Percentiles rank a stretch among this genome's conserved stretches.
phyloP scores from a whole-genome alignment of 2,329 filamentous ascomycete genomes.

The Corynespora cassiicola region DNA sequence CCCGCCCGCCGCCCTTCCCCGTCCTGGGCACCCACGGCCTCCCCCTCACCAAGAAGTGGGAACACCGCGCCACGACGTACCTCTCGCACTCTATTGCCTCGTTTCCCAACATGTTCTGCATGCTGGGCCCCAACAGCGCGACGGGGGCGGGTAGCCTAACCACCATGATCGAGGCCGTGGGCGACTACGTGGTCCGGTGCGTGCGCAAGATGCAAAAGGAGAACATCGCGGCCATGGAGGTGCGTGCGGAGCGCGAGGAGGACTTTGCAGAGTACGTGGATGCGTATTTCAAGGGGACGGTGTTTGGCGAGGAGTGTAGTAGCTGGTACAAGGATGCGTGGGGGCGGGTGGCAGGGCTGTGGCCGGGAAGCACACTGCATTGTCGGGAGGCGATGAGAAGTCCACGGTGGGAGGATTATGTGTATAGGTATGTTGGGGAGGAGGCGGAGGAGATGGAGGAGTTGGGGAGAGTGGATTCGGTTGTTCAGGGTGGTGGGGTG shows the following conservation, averaged over 20 bases:
- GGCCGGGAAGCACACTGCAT: constrained; percentile 25
- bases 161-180: constrained; percentile 43
- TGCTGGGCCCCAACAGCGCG: constrained; percentile 45
- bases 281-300: constrained; percentile 22
- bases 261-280: constrained; percentile 26
- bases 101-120: constrained; percentile 43
- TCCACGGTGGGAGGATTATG: constrained; percentile 26
- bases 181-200: constrained; percentile 38
- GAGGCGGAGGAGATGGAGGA: too few species aligned
- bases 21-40: constrained; percentile 27
- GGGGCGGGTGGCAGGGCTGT: constrained; percentile 19
- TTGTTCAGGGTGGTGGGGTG: constrained; percentile 2
- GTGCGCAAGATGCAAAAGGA: constrained; percentile 47
- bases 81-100: constrained; percentile 18
- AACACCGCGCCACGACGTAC: constrained; percentile 27
- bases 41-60: constrained; percentile 36
- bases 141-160: constrained; percentile 44
- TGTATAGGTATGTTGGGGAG: constrained; percentile 21
- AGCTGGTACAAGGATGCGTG: constrained; percentile 25
- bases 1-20: constrained; percentile 41
- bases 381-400: constrained; percentile 23
- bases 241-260: constrained; percentile 13
- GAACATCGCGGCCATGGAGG: constrained; percentile 38
- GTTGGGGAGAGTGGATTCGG: constrained; percentile 1
- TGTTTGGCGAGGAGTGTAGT: constrained; percentile 22